Evolutionary conservation across 148 eudicot species (phyloP).

Genomic region (Camellia sinensis): DNA sequence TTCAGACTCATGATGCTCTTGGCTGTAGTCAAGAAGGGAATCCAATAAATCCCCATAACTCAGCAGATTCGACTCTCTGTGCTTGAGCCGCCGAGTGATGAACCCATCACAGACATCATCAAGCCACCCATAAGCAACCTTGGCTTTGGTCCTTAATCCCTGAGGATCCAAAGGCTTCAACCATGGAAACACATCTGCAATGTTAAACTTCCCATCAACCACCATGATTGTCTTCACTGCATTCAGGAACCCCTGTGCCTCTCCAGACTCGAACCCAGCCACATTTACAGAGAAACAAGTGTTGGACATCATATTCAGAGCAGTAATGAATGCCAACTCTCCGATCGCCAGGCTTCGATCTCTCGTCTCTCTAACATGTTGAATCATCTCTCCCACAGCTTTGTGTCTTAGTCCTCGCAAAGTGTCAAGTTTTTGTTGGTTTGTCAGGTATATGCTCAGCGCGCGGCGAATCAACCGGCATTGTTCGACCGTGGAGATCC

Average conservation of each 20-base stretch:
- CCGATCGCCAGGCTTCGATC: neutral
- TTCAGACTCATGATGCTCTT: no score
- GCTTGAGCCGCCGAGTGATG: neutral
- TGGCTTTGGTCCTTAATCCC: conserved; percentile 1
- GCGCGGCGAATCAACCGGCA: neutral
- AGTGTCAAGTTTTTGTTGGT: conserved; percentile 2
- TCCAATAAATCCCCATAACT: no score
- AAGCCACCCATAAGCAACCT: conserved; percentile 1
- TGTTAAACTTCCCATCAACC: no score
- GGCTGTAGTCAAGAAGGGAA: no score
- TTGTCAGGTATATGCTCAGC: conserved; percentile 4
- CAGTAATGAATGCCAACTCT: conserved; percentile 1
- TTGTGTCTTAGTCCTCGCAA: conserved; percentile 1
- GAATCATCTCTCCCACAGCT: neutral
- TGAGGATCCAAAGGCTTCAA: neutral
- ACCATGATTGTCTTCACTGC: conserved; percentile 6
- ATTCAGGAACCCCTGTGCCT: neutral
- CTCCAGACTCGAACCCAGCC: neutral
- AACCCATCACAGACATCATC: neutral
- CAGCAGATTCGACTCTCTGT: neutral
- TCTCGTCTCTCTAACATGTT: neutral
- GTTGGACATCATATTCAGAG: conserved; percentile 10
- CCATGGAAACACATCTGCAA: no score
- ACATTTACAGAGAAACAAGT: conserved; percentile 6
- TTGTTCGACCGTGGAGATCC: neutral